Percentiles rank a stretch among this genome's conserved stretches.
Conservation (phyloP, 768 basidiomycete species). For the Leccinum imitatum region DNA sequence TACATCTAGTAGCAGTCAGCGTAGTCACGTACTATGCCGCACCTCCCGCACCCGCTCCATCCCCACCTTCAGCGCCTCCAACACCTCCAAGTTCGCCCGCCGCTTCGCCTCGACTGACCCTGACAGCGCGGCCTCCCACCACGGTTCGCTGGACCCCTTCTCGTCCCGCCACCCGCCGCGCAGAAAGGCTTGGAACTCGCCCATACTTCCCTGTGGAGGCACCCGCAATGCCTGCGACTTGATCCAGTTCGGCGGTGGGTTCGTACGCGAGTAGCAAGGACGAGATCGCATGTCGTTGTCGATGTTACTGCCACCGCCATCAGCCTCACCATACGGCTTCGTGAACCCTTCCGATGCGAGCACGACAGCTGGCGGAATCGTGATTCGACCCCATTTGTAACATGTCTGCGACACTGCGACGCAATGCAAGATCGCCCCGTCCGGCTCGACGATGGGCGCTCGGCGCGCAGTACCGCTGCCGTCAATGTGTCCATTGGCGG, state of each 20-base stretch:
- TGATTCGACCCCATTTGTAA: constrained; percentile 72
- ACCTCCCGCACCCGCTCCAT: constrained; percentile 23
- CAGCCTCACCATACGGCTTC: constrained; percentile 15
- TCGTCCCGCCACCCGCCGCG: constrained; percentile 58
- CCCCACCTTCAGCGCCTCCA: constrained; percentile 23
- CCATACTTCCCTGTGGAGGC: constrained; percentile 21
- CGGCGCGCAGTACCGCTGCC: neutral
- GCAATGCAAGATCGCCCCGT: constrained; percentile 62
- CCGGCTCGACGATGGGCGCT: constrained; percentile 30
- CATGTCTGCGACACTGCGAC: constrained; percentile 61
- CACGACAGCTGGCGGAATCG: constrained; percentile 65
- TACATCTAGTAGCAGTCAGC: too few relatives aligned
- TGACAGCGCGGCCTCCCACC: constrained; percentile 67
- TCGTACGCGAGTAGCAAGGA: constrained; percentile 30
- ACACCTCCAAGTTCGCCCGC: constrained; percentile 22
- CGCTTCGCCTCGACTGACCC: constrained; percentile 44
- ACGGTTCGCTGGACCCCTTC: constrained; percentile 47
- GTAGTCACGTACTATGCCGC: neutral
- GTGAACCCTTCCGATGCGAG: constrained; percentile 60
- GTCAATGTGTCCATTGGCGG: neutral
- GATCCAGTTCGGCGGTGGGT: constrained; percentile 31
- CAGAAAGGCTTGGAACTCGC: constrained; percentile 41
- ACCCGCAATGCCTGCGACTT: constrained; percentile 25
- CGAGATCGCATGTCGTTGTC: neutral
- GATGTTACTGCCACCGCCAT: neutral